A percentile compares a stretch with the other conserved stretches of the same genome.
These are phyloP conservation scores for Nothophaeocryptopus gaeumannii DNA, from an alignment of 2,329 filamentous ascomycete species.

Conservation along the genomic window DNA sequence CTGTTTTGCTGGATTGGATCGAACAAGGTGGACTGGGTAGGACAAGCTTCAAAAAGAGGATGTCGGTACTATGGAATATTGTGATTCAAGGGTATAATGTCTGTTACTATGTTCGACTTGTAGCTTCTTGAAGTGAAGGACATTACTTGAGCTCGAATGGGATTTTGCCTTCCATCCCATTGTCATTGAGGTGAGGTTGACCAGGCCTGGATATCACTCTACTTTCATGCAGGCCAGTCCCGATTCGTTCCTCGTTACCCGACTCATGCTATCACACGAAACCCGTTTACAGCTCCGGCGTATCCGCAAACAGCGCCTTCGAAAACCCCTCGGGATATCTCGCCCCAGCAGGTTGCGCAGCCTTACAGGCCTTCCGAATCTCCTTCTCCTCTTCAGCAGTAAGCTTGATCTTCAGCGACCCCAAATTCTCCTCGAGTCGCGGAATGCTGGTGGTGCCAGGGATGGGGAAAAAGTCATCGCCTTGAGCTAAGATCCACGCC, in stretches of 20 bases:
- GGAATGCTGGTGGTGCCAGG: constrained; percentile 52
- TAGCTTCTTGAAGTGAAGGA: constrained; percentile 6
- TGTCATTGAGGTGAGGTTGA: too few relatives aligned
- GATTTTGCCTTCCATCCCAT: too few relatives aligned
- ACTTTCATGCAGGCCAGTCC: too few relatives aligned
- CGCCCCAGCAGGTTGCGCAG: constrained; percentile 34
- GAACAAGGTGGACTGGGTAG: neutral
- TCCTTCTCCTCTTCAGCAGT: constrained; percentile 38
- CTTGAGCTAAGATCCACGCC: constrained; percentile 61
- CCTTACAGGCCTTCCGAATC: constrained; percentile 37
- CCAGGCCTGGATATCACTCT: too few relatives aligned
- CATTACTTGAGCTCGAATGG: too few relatives aligned
- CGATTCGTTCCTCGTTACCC: too few relatives aligned
- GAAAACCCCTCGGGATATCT: constrained; percentile 42
- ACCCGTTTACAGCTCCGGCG: constrained; percentile 33
- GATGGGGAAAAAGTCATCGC: constrained; percentile 55
- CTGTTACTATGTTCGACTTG: constrained; percentile 6
- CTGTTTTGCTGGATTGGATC: too few relatives aligned
- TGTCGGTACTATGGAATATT: neutral
- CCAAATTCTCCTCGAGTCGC: constrained; percentile 48
- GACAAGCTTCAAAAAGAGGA: neutral
- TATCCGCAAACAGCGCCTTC: constrained; percentile 39
- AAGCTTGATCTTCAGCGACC: constrained; percentile 35
- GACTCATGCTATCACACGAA: too few relatives aligned
- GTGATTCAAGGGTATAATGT: constrained; percentile 1